A percentile compares a stretch with the other conserved stretches of the same genome.
These are phyloP conservation scores for Phaeophleospora eucalypticola DNA, from an alignment of 2,329 filamentous ascomycete species.

Conservation along the genomic window DNA sequence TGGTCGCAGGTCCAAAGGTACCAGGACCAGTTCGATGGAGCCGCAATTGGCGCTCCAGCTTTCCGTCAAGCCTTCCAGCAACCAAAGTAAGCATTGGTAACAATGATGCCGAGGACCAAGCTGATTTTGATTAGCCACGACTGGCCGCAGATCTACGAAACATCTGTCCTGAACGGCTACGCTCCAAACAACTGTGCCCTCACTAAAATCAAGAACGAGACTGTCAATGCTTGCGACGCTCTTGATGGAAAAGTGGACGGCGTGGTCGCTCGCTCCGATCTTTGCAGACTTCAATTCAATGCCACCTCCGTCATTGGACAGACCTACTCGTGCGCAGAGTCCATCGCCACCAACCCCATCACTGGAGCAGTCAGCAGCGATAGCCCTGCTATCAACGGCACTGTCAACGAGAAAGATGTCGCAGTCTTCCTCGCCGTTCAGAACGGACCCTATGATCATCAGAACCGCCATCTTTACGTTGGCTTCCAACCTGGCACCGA, in stretches of 20 bases:
- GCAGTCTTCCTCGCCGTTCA: constrained; percentile 35
- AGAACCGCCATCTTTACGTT: constrained; percentile 41
- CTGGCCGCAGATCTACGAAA: constrained; percentile 38
- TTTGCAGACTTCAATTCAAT: constrained; percentile 47
- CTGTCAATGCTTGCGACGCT: constrained; percentile 52
- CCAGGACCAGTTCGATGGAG: constrained; percentile 46
- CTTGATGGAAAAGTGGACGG: constrained; percentile 54
- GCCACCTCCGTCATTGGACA: constrained; percentile 44
- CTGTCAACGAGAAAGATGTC: constrained; percentile 27
- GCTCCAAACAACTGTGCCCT: constrained; percentile 45
- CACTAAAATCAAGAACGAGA: constrained; percentile 50
- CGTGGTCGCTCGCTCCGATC: constrained; percentile 48
- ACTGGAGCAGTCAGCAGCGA: constrained; percentile 1
- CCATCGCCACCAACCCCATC: constrained; percentile 15
- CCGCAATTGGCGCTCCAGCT: constrained; percentile 45
- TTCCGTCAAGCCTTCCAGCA: constrained; percentile 46
- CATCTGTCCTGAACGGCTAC: constrained; percentile 34
- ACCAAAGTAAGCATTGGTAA: too few relatives aligned
- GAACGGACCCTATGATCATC: constrained; percentile 39
- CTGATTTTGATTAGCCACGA: constrained; percentile 44
- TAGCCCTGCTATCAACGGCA: constrained; percentile 30
- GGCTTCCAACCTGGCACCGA: constrained; percentile 26
- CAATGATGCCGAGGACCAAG: too few relatives aligned
- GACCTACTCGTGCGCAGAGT: constrained; percentile 42
- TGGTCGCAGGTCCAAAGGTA: constrained; percentile 52